Evolutionary conservation across 1,284 basidiomycete genomes (phyloP), one percentile per base, ranked within the genome.

Genomic region (Tilletia walkeri): DNA sequence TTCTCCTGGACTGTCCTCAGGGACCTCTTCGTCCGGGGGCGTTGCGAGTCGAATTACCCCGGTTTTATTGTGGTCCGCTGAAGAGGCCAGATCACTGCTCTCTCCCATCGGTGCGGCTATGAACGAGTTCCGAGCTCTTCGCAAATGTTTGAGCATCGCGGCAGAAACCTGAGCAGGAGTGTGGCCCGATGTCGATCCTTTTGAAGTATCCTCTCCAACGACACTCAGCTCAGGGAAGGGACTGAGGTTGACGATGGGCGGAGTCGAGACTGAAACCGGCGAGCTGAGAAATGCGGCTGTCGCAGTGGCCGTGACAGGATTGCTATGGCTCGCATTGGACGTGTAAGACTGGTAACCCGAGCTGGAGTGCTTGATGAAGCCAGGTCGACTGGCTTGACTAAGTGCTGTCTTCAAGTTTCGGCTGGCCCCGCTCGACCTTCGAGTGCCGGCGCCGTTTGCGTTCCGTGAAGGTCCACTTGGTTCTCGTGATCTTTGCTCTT

Each of bases 101-200:
- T 45, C 41, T 45, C 14, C 41, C 41, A 14, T 14, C 41, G 41
- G 41, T 6, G 59, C 34, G 10, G 30, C 59, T 20, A 38, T 39
- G 36, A 63, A 63, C 34, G 59, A 63, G 59, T n/a, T 63, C 16
- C 59, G 30, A 4, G 59, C 59, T 14, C 34, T 10, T 18, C 59
- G 59, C 12, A 63, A 38, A 41, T 63, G 59, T 16, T 63, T 63
- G 34, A 63, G 59, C 59, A 63, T 63, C 14, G 59, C 59, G 16
- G 34, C 59, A 16, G 59, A 63, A 3, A 63, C 59, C 7, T 63
- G 36, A 14, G 38, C 30, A 38, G 59, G 39, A 9, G 59, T 10
- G 3, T 34, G 12, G 7, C 9, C 36, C 14, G 41, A 14, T 45
- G 41, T 14, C 41, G 41, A 45, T 7, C 41, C 14, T 14, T 45